Conservation (phyloP, 148 eudicot species). For the Chenopodium album region DNA sequence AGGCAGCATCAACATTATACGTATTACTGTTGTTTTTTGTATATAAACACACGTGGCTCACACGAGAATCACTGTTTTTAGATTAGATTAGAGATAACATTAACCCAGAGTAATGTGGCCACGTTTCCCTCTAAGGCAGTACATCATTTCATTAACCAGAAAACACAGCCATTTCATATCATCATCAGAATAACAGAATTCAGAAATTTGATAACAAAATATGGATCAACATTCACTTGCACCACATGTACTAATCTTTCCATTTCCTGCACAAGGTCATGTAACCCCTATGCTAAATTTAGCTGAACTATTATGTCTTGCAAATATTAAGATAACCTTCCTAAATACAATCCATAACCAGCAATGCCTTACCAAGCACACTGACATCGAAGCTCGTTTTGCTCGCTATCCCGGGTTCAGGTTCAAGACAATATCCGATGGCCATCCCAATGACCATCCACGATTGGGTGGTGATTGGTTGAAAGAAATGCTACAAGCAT, state of each 20-base stretch:
- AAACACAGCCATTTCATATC: too few species aligned
- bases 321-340: slow-evolving; percentile 36
- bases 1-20: too few species aligned
- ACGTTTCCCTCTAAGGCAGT: too few species aligned
- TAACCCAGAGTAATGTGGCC: too few species aligned
- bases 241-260: slow-evolving; percentile 37
- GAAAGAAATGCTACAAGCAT: slow-evolving; percentile 2
- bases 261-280: slow-evolving; percentile 33
- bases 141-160: too few species aligned
- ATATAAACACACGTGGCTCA: too few species aligned
- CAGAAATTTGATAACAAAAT: background rate
- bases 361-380: slow-evolving; percentile 10
- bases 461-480: slow-evolving; percentile 17
- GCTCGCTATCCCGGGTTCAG: slow-evolving; percentile 21
- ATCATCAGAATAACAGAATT: too few species aligned
- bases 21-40: too few species aligned
- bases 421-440: slow-evolving; percentile 26
- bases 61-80: too few species aligned
- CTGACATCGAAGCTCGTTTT: slow-evolving; percentile 23
- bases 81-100: too few species aligned
- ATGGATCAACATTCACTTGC: slow-evolving; percentile 9
- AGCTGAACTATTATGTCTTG: slow-evolving; percentile 32
- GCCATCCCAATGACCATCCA: slow-evolving; percentile 27
- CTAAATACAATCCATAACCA: slow-evolving; percentile 34
- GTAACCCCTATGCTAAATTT: slow-evolving; percentile 37